Conservation (phyloP, 176 grass and related monocot genomes). For the Paspalum notatum region DNA sequence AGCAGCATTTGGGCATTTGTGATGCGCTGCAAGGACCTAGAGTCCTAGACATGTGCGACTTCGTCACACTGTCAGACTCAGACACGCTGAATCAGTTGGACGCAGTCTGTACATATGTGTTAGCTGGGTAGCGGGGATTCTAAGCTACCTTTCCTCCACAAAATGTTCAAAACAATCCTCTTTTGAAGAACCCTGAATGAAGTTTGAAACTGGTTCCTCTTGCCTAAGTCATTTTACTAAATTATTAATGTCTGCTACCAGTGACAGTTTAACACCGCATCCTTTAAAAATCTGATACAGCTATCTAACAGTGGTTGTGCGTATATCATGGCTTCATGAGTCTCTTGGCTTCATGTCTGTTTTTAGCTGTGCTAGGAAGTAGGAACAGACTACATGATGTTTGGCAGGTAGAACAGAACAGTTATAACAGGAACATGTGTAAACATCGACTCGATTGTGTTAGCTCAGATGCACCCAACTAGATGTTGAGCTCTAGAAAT, state of each 20-base stretch:
- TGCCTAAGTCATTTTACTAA: background rate
- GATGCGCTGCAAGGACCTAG: too few species aligned
- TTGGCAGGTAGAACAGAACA: background rate
- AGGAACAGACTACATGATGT: background rate
- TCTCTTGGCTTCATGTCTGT: background rate
- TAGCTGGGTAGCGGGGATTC: too few species aligned
- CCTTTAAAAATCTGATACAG: background rate
- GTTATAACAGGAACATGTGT: background rate
- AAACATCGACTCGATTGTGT: background rate
- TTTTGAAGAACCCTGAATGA: too few species aligned
- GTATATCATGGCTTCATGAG: background rate
- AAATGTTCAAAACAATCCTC: too few species aligned
- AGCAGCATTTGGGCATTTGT: too few species aligned
- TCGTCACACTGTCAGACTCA: too few species aligned
- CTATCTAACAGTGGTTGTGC: background rate
- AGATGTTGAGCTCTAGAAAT: constrained; percentile 7
- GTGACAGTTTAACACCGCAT: background rate
- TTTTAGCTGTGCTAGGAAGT: constrained; percentile 3
- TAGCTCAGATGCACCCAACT: constrained; percentile 11
- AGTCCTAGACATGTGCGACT: too few species aligned
- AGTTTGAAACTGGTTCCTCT: background rate
- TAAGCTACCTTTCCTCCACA: too few species aligned
- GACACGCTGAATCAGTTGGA: too few species aligned
- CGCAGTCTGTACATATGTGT: too few species aligned
- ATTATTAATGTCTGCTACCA: background rate